Base-by-base conservation (phyloP, 2,329 filamentous ascomycete genomes). In the Pleoardoris graminearum region DNA sequence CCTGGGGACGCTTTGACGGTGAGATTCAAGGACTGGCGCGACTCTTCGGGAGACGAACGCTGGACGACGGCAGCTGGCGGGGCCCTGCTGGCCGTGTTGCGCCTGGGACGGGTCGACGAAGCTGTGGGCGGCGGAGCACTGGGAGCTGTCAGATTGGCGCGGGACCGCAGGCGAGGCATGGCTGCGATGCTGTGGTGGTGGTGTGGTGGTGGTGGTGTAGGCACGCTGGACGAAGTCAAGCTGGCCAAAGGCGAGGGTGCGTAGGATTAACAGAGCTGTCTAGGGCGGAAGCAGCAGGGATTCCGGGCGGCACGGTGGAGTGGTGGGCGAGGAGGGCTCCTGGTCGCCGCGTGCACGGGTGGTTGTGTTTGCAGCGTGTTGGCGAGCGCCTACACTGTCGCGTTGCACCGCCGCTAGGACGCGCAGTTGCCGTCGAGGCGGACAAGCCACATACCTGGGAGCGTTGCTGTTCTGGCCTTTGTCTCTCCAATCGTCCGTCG, bases 1-100 rank as follows among this genome's bases (percentile, higher is more conserved):
- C 71, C 77, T 16, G 78, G 78, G 2, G 76, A 75, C 12, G 77
- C 77, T 55, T 80, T 80, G 58, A 80, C 77, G 33, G 77, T 80
- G 53, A 80, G 72, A 50, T 75, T 72, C 50, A 80, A 75, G 45
- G 75, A 77, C 53, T 74, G 75, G 54, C 74, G 75, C 36, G 72
- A 71, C 53, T 75, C 72, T 46, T 76, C 71, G 53, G 75, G 75
- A 38, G 74, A 71, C 42, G 68, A 69, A 52, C 69, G 68, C 60
- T 75, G 68, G 49, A 76, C 71, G 42, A 70, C 63, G 43, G 71
- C 70, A 8, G 72, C 60, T 27, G 68, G 63, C 32, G 69, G 63
- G 37, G 68, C 58, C 59, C 68, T 67, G 51, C 68, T 67, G 42
- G 68, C 63, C 23, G 65, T 68, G 41, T 68, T 68, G 55, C 74